These are phyloP conservation scores for Salix koriyanagi DNA, from an alignment of 345 rosid species.

Conservation along the genomic window DNA sequence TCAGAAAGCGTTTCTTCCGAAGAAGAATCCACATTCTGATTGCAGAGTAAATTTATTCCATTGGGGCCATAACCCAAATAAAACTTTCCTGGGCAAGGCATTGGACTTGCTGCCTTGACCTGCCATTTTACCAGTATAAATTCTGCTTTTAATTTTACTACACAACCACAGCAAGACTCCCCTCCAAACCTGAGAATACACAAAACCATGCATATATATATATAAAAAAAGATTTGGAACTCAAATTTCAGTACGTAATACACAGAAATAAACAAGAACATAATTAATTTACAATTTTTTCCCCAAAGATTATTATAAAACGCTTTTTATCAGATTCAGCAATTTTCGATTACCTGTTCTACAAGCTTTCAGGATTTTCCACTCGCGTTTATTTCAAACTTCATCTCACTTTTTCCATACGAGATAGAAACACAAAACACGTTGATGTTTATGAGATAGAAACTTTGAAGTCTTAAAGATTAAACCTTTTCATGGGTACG, in stretches of 20 bases:
- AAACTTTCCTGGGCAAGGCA: not conserved
- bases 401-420: no score
- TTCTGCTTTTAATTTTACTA: not conserved
- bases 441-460: no score
- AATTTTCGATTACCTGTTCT: not conserved
- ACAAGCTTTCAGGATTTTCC: not conserved
- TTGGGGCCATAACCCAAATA: not conserved
- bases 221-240: not conserved
- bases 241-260: not conserved
- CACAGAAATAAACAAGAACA: not conserved
- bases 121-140: not conserved
- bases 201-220: not conserved
- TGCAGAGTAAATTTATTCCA: not conserved
- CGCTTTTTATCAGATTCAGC: not conserved
- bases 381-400: not conserved
- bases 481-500: no score
- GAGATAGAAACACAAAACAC: no score
- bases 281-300: not conserved
- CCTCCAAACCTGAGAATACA: not conserved
- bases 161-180: not conserved
- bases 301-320: no score
- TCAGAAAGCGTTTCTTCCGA: not conserved
- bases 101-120: constrained; percentile 11
- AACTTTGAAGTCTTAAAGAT: no score
- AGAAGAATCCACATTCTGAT: not conserved